Evolutionary conservation across 352 stramenopile species (phyloP), one percentile per base, ranked within the genome.

Genomic region (Phytophthora palmivora): DNA sequence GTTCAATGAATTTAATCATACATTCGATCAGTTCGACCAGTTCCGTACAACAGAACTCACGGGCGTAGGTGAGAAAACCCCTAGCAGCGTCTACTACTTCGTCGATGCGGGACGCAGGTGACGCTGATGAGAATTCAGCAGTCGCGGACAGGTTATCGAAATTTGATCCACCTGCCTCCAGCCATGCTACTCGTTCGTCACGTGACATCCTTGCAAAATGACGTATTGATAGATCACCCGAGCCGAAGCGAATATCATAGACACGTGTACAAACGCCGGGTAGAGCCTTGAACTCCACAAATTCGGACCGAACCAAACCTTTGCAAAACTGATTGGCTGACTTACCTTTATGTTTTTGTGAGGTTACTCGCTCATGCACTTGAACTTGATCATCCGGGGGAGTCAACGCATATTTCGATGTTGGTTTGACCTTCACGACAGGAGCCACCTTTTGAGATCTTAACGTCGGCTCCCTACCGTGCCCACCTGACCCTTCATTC

Each of bases 301-400:
- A 12, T 12, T 58, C 36, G n/a, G 37, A 58, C 50, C 37, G 26
- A 48, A 58, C 50, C 50, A 48, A 30, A 56, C 21, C 28, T 43
- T 10, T 54, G 16, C 18, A 36, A 28, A 47, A 57, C 11, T 2
- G 15, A 48, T 46, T 47, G 3, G 26, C 37, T 30, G 49, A 32
- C 37, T 58, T 58, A 58, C 24, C 24, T 58, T 58, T 58, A 22
- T 58, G 49, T 11, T 48, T 48, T 7, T 18, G 3, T n/a, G 49
- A 39, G 0, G 24, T 45, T 1, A 58, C 32, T 47, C 14, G 49
- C 9, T 57, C 49, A 15, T 57, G 49, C 16, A 62, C 32, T 2
- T 15, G 16, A 6, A 47, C 42, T 48, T 62, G 33, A 32, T 62
- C 53, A 2, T 39, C 43, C 7, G 32, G 24, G 4, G 53, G 53